phyloP scores from a whole-genome alignment of 495 filamentous ascomycete species.

The Penicillium longicatenatum region DNA sequence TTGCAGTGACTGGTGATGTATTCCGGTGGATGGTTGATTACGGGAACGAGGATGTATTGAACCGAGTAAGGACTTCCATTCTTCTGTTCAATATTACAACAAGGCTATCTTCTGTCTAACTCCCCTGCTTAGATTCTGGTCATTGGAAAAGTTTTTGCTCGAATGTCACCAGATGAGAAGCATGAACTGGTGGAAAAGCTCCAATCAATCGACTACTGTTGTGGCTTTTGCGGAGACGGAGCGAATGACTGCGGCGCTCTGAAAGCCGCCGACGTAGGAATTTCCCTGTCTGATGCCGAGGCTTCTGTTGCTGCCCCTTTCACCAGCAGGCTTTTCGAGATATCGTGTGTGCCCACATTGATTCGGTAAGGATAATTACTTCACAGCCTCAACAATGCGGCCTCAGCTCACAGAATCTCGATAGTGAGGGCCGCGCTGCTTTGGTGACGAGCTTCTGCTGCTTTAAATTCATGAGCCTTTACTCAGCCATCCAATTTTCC shows the following conservation, averaged over 20 bases:
- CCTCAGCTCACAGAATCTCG: constrained; percentile 1
- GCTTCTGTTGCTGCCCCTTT: constrained; percentile 98
- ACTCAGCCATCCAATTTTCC: constrained; percentile 99
- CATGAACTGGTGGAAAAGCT: constrained; percentile 97
- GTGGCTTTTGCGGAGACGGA: constrained; percentile 96
- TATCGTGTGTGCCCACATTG: constrained; percentile 91
- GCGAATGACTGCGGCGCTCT: constrained; percentile 98
- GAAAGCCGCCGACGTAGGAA: constrained; percentile 98
- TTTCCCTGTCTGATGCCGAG: constrained; percentile 96
- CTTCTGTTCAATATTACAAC: neutral
- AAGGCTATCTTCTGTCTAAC: neutral
- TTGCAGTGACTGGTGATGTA: constrained; percentile 89
- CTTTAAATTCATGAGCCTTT: constrained; percentile 99
- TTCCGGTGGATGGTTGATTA: constrained; percentile 97
- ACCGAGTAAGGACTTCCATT: constrained; percentile 50
- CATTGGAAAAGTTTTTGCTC: constrained; percentile 88
- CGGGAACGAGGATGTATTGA: constrained; percentile 73
- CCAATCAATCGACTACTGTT: constrained; percentile 94
- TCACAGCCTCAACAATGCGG: neutral
- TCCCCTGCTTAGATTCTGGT: constrained; percentile 69
- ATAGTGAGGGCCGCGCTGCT: constrained; percentile 86
- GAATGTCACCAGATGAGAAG: constrained; percentile 99
- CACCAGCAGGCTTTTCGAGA: constrained; percentile 93
- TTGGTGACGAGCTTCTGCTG: constrained; percentile 98
- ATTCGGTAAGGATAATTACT: constrained; percentile 59